Conservation (phyloP, 495 filamentous ascomycete species). For the Penicillium samsonianum region DNA sequence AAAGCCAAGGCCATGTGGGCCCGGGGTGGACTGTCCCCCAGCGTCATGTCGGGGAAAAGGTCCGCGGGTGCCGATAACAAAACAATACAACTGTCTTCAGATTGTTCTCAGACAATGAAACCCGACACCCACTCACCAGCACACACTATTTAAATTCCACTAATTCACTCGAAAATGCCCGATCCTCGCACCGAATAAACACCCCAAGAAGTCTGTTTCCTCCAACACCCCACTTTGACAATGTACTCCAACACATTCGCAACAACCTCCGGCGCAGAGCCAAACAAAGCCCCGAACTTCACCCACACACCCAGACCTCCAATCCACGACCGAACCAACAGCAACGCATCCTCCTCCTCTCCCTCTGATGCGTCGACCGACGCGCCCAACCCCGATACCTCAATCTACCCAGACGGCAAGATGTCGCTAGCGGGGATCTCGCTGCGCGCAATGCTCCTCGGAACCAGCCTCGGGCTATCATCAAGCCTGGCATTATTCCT, state of each 20-base stretch:
- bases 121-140: background rate
- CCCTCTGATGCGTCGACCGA: slow-evolving; percentile 12
- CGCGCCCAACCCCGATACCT: slow-evolving; percentile 25
- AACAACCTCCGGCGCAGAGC: slow-evolving; percentile 18
- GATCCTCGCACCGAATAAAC: background rate
- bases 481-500: slow-evolving; percentile 44
- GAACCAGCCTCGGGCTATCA: slow-evolving; percentile 50
- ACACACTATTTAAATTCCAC: background rate
- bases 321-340: slow-evolving; percentile 9
- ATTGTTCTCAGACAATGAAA: slow-evolving; percentile 16
- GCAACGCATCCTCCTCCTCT: background rate
- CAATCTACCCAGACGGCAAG: slow-evolving; percentile 54
- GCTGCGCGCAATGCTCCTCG: slow-evolving; percentile 65
- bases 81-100: slow-evolving; percentile 7
- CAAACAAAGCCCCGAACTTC: slow-evolving; percentile 2
- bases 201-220: background rate
- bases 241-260: slow-evolving; percentile 10
- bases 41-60: slow-evolving; percentile 3
- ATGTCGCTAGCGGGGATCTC: slow-evolving; percentile 82
- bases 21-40: background rate
- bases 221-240: slow-evolving; percentile 5
- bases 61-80: background rate
- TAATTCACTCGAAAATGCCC: background rate
- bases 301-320: slow-evolving; percentile 9
- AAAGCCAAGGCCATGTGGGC: slow-evolving; percentile 4